Percentiles rank a stretch among this genome's conserved stretches.
Evolutionary conservation across 129 eudicot genomes (phyloP).

Genomic region (Scalesia atractyloides): DNA sequence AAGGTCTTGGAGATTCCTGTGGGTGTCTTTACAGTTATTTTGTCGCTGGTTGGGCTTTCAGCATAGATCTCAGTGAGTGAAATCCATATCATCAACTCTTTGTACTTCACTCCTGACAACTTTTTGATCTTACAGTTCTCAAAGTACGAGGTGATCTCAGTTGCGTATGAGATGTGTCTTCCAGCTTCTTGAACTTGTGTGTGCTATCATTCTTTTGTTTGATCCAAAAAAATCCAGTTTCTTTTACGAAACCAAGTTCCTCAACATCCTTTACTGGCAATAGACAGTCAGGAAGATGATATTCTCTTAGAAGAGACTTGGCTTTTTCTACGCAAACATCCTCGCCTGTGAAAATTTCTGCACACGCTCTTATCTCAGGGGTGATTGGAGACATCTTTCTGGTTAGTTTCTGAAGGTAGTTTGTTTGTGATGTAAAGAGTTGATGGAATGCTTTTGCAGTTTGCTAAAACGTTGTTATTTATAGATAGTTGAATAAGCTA

Average conservation of each 20-base stretch:
- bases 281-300: slow-evolving; percentile 52
- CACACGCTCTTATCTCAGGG: slow-evolving; percentile 47
- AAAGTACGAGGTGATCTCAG: slow-evolving; percentile 47
- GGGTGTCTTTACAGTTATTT: slow-evolving; percentile 50
- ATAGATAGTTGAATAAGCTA: background rate
- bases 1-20: slow-evolving; percentile 48
- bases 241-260: slow-evolving; percentile 54
- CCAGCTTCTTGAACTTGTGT: slow-evolving; percentile 59
- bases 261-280: slow-evolving; percentile 47
- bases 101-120: slow-evolving; percentile 41
- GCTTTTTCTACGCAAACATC: slow-evolving; percentile 46
- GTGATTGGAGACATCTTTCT: slow-evolving; percentile 50
- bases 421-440: background rate
- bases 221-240: slow-evolving; percentile 64
- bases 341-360: slow-evolving; percentile 49
- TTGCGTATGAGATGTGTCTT: slow-evolving; percentile 48
- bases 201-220: slow-evolving; percentile 50
- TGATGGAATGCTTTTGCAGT: background rate
- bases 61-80: slow-evolving; percentile 12
- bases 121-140: slow-evolving; percentile 52
- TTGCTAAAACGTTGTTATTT: background rate
- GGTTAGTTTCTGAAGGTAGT: background rate
- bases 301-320: slow-evolving; percentile 44
- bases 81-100: slow-evolving; percentile 65
- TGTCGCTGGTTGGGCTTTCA: slow-evolving; percentile 40